phyloP scores from a whole-genome alignment of 495 filamentous ascomycete genomes.

The Penicillium subrubescens region DNA sequence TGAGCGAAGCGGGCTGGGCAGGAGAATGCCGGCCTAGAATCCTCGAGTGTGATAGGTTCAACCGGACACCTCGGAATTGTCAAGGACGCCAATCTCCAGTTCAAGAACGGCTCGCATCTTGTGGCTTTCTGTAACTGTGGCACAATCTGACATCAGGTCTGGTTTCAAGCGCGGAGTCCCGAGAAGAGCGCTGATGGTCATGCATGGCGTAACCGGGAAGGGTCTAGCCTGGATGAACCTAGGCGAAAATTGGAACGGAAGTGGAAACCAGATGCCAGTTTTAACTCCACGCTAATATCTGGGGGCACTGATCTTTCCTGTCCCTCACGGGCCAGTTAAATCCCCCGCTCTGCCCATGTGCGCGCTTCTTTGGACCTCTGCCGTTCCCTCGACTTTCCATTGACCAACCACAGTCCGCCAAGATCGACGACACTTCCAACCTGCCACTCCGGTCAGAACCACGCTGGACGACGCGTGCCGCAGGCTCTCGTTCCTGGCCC shows the following conservation, averaged over 20 bases:
- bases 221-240: not conserved
- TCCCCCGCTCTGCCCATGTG: constrained; percentile 1
- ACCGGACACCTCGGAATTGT: not conserved
- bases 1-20: not conserved
- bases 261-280: not conserved
- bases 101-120: not conserved
- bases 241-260: not conserved
- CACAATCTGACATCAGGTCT: not conserved
- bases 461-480: not conserved
- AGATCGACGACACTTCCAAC: not conserved
- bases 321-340: constrained; percentile 4
- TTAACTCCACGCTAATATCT: constrained; percentile 2
- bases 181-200: not conserved
- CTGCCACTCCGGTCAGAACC: not conserved
- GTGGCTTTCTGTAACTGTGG: not conserved
- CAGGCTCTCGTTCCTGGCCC: not conserved
- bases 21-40: no score
- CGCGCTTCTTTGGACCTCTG: constrained; percentile 1
- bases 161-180: not conserved
- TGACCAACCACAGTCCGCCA: not conserved
- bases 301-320: not conserved
- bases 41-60: not conserved
- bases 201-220: not conserved
- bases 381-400: not conserved
- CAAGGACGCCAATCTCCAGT: not conserved